Conservation (phyloP, 306 rosid genomes). For the Lathyrus aphaca region DNA sequence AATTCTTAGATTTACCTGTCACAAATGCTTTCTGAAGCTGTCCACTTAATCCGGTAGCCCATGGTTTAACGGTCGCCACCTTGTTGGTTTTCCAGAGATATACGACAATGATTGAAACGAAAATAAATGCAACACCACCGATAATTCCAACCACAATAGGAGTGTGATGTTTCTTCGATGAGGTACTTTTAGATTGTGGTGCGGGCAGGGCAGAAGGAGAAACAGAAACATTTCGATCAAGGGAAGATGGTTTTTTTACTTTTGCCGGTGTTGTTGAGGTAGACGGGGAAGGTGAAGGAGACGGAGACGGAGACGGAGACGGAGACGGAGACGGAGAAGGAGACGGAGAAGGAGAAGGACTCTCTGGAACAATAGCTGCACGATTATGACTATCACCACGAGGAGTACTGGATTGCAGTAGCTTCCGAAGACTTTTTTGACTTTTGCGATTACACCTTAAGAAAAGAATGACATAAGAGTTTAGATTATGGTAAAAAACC, state of each 20-base stretch:
- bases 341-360: not conserved
- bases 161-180: not conserved
- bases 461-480: slow-evolving; percentile 29
- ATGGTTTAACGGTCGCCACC: slow-evolving; percentile 84
- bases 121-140: slow-evolving; percentile 52
- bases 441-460: slow-evolving; percentile 47
- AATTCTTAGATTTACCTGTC: slow-evolving; percentile 59
- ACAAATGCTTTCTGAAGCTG: slow-evolving; percentile 97
- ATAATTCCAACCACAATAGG: slow-evolving; percentile 52
- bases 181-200: not conserved
- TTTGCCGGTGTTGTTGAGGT: slow-evolving; percentile 14
- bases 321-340: slow-evolving; percentile 22
- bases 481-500: not conserved
- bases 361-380: not conserved
- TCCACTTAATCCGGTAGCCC: slow-evolving; percentile 96
- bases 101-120: slow-evolving; percentile 41
- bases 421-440: slow-evolving; percentile 42
- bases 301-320: not conserved
- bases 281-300: slow-evolving; percentile 37
- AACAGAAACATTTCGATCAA: slow-evolving; percentile 15
- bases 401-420: not conserved
- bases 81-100: slow-evolving; percentile 64
- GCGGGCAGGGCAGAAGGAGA: slow-evolving; percentile 42
- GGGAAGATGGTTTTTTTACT: slow-evolving; percentile 11
- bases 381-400: slow-evolving; percentile 19